A percentile compares a stretch with the other conserved stretches of the same genome.
phyloP scores from a whole-genome alignment of 2,329 filamentous ascomycete species.

The Dactylonectria macrodidyma region DNA sequence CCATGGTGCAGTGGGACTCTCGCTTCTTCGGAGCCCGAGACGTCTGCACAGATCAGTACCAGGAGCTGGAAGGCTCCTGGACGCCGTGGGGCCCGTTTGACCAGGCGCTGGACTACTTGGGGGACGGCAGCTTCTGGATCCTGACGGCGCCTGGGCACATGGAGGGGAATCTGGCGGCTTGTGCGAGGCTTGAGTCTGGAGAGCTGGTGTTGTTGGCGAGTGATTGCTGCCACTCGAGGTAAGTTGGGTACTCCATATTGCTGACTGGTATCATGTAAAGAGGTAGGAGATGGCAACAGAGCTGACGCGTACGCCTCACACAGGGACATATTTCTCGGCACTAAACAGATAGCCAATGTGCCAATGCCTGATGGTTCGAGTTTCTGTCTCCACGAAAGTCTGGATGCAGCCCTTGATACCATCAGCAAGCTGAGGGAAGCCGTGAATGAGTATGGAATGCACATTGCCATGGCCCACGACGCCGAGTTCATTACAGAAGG shows the following conservation, averaged over 20 bases:
- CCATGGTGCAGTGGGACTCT: conserved; percentile 28
- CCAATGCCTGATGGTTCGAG: conserved; percentile 14
- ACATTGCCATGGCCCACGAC: conserved; percentile 31
- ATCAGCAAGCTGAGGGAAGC: conserved; percentile 16
- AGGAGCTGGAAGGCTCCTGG: conserved; percentile 23
- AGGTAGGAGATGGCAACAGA: not conserved
- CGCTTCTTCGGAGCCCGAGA: conserved; percentile 23
- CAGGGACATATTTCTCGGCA: conserved; percentile 23
- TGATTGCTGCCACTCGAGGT: conserved; percentile 32
- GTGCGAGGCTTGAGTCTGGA: conserved; percentile 5
- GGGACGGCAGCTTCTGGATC: conserved; percentile 25
- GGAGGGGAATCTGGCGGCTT: conserved; percentile 23
- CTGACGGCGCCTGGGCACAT: conserved; percentile 27
- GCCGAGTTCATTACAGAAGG: conserved; percentile 29
- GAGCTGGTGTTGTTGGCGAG: conserved; percentile 17
- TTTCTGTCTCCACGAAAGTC: conserved; percentile 24
- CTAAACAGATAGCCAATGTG: conserved; percentile 12
- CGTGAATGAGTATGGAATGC: conserved; percentile 23
- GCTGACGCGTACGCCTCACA: not conserved
- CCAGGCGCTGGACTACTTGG: conserved; percentile 10
- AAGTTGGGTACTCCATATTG: not conserved
- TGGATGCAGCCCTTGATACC: conserved; percentile 11
- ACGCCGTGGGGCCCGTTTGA: conserved; percentile 16
- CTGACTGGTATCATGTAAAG: too few species aligned
- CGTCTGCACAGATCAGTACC: not conserved